Evolutionary conservation across 768 basidiomycete species (phyloP).

Genomic region (Paxillus involutus): DNA sequence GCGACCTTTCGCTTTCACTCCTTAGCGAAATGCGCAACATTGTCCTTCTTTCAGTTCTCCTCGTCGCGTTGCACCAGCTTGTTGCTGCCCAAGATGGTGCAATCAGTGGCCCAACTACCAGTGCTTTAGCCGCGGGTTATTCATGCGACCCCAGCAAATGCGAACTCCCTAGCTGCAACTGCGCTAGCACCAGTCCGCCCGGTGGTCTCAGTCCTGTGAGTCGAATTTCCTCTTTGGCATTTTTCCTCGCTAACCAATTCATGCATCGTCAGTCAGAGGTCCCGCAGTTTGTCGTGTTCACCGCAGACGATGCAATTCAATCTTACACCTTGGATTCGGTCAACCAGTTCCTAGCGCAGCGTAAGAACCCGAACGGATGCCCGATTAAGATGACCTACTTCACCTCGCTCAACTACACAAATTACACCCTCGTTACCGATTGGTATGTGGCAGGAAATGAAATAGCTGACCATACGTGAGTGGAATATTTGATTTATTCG

Average conservation of each 20-base stretch:
- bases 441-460: conserved; percentile 85
- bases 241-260: too few relatives aligned
- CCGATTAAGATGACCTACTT: conserved; percentile 76
- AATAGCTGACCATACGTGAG: conserved; percentile 76
- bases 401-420: conserved; percentile 69
- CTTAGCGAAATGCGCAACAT: conserved; percentile 3
- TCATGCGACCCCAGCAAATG: conserved; percentile 66
- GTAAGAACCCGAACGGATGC: conserved; percentile 78
- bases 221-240: conserved; percentile 7
- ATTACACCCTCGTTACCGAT: conserved; percentile 75
- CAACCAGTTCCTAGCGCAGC: conserved; percentile 72
- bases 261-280: conserved; percentile 46
- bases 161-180: conserved; percentile 68
- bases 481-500: conserved; percentile 9
- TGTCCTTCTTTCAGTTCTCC: conserved; percentile 1
- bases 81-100: conserved; percentile 45
- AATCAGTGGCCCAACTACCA: conserved; percentile 53
- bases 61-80: neutral
- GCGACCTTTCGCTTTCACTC: neutral
- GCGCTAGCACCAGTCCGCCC: conserved; percentile 71
- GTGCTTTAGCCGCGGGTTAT: conserved; percentile 60
- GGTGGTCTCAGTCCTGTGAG: conserved; percentile 67
- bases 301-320: conserved; percentile 76
- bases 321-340: conserved; percentile 73
- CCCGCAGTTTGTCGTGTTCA: conserved; percentile 71